Base-by-base conservation (phyloP, 306 rosid species). In the Echinosophora koreensis region DNA sequence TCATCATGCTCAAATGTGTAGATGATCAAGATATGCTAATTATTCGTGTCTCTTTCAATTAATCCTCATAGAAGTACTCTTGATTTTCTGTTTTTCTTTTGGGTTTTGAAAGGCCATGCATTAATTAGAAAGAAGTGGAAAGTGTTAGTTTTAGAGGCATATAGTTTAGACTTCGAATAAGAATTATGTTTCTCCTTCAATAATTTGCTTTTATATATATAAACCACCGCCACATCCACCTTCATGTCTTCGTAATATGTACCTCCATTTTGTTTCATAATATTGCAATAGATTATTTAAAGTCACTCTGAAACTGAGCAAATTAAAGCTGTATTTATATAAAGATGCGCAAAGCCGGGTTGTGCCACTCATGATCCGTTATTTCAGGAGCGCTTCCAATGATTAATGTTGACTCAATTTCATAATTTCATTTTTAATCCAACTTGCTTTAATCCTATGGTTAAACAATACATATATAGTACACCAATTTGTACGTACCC, bases 1-100 rank as follows among this genome's bases (percentile, higher is more conserved):
- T 75, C 93, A 84, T 77, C 97, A 75, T 75, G 84, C 89, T 73
- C 94, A 86, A 83, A 62, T 82, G 59, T 92, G 96, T 78, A 87
- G 82, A 84, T 88, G 88, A 88, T 71, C 3, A 0, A 0, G 0
- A 61, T 5, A 14, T 46, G n/a, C n/a, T 4, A 6, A 30, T 47
- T 14, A 15, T 42, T 17, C 50, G 8, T 69, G 22, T 35, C 42
- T 47, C 14, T 52, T 41, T 28, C 51, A 17, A 8, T 54, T 16
- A 35, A 52, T 54, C 41, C 22, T 15, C 58, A 6, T 35, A 11
- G 17, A 5, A 44, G 12, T 46, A 46, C 51, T 18, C 56, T 63
- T 62, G 3, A 14, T 52, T 52, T 62, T 65, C 38, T 50, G 50
- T 3, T 39, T 15, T 44, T 46, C 35, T 13, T 46, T 39, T n/a